phyloP scores from a whole-genome alignment of 2,329 filamentous ascomycete genomes.

The Bipolaris bicolor region DNA sequence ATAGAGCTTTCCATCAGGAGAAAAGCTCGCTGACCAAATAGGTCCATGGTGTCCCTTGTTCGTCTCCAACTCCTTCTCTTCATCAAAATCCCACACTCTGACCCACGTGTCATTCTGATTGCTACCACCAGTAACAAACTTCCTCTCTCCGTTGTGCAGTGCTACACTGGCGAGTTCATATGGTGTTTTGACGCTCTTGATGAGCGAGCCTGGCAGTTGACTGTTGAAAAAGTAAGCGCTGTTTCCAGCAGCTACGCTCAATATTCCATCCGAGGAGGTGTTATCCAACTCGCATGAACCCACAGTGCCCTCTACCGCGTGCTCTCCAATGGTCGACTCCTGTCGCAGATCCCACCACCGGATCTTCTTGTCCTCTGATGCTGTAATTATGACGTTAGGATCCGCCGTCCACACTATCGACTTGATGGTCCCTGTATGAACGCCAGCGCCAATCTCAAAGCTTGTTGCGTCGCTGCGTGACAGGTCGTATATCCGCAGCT shows the following conservation, averaged over 20 bases:
- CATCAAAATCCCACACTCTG: conserved; percentile 89
- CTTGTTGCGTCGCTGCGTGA: conserved; percentile 64
- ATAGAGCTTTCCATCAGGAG: conserved; percentile 93
- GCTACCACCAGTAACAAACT: conserved; percentile 87
- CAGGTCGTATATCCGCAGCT: conserved; percentile 90
- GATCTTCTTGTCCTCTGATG: conserved; percentile 86
- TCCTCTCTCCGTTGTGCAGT: conserved; percentile 78
- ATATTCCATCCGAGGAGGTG: conserved; percentile 69
- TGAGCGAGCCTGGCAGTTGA: conserved; percentile 66
- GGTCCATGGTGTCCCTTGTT: conserved; percentile 97
- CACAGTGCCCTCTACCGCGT: conserved; percentile 81
- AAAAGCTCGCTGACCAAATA: conserved; percentile 95
- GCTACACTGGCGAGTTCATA: conserved; percentile 92
- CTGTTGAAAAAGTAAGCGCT: conserved; percentile 92
- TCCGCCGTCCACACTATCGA: conserved; percentile 94
- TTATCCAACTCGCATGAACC: conserved; percentile 85
- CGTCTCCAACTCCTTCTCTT: conserved; percentile 81
- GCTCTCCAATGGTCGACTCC: conserved; percentile 75
- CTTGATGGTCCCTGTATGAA: conserved; percentile 89
- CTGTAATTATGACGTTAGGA: conserved; percentile 86
- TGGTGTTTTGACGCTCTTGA: conserved; percentile 80
- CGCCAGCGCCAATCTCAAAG: conserved; percentile 86
- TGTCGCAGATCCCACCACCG: conserved; percentile 92
- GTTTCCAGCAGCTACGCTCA: conserved; percentile 94
- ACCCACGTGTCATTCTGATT: conserved; percentile 85